Percentiles rank a stretch among this genome's conserved stretches.
phyloP scores from a whole-genome alignment of 2,329 filamentous ascomycete species.

The Colletotrichum karsti region DNA sequence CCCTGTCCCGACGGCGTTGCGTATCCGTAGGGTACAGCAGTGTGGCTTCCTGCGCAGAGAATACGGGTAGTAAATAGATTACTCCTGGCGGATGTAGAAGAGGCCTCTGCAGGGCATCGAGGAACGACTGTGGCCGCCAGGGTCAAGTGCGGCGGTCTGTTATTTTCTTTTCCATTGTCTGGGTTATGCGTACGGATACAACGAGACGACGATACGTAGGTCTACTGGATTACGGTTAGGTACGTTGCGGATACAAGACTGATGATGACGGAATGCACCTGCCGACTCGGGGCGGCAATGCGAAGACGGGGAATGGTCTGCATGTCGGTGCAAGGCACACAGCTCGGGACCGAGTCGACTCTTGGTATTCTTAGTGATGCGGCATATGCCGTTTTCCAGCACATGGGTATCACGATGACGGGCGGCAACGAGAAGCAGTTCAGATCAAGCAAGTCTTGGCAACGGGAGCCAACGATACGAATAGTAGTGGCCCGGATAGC shows the following conservation, averaged over 20 bases:
- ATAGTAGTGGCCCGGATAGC: background rate
- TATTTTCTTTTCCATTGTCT: too few species aligned
- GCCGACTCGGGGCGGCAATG: slow-evolving; percentile 11
- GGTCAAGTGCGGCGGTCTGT: too few species aligned
- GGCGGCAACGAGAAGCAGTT: background rate
- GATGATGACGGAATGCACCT: slow-evolving; percentile 4
- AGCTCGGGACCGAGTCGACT: background rate
- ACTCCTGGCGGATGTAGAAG: background rate
- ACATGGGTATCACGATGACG: too few species aligned
- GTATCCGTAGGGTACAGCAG: background rate
- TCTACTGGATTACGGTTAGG: too few species aligned
- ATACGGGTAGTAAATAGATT: background rate
- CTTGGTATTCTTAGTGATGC: too few species aligned
- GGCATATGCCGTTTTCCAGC: too few species aligned
- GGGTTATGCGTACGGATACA: too few species aligned
- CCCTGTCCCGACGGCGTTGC: background rate
- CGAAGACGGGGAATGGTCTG: slow-evolving; percentile 5
- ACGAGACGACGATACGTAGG: too few species aligned
- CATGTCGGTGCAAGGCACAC: background rate
- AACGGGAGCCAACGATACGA: background rate
- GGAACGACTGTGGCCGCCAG: too few species aligned
- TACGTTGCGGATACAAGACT: background rate
- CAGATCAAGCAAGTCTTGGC: too few species aligned
- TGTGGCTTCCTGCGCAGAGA: background rate
- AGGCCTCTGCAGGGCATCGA: background rate